Conservation (phyloP, 768 basidiomycete genomes). For the Tubosaeta sp. region DNA sequence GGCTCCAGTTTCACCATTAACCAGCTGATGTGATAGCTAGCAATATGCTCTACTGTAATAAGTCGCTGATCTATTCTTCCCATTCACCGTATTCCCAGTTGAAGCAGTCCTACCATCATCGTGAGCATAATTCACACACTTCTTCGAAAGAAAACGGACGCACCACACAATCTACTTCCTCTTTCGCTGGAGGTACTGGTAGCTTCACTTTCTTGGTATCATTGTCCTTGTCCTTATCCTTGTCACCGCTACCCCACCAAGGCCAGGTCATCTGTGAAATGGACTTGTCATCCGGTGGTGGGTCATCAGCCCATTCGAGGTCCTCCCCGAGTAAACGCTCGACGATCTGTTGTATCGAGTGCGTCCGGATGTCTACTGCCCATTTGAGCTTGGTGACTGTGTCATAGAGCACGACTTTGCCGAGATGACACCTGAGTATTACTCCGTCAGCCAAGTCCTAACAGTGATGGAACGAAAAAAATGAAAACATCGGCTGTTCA, state of each 20-base stretch:
- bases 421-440: slow-evolving; percentile 72
- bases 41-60: background rate
- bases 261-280: slow-evolving; percentile 15
- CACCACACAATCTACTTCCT: slow-evolving; percentile 65
- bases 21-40: background rate
- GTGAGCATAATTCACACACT: background rate
- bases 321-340: slow-evolving; percentile 57
- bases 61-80: slow-evolving; percentile 5
- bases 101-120: slow-evolving; percentile 55
- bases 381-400: slow-evolving; percentile 79
- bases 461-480: background rate
- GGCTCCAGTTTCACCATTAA: background rate
- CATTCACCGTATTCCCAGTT: slow-evolving; percentile 64
- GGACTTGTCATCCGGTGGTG: slow-evolving; percentile 4
- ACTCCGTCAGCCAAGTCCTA: background rate
- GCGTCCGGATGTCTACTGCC: slow-evolving; percentile 70
- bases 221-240: slow-evolving; percentile 28
- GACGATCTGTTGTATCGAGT: slow-evolving; percentile 66
- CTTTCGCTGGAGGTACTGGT: slow-evolving; percentile 45
- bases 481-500: slow-evolving; percentile 27
- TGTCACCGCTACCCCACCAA: slow-evolving; percentile 30
- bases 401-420: slow-evolving; percentile 79
- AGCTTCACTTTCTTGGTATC: slow-evolving; percentile 18
- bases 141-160: slow-evolving; percentile 22
- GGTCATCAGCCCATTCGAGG: slow-evolving; percentile 46